phyloP scores from a whole-genome alignment of 1,284 basidiomycete genomes.

The Cutaneotrichosporon mucoides region DNA sequence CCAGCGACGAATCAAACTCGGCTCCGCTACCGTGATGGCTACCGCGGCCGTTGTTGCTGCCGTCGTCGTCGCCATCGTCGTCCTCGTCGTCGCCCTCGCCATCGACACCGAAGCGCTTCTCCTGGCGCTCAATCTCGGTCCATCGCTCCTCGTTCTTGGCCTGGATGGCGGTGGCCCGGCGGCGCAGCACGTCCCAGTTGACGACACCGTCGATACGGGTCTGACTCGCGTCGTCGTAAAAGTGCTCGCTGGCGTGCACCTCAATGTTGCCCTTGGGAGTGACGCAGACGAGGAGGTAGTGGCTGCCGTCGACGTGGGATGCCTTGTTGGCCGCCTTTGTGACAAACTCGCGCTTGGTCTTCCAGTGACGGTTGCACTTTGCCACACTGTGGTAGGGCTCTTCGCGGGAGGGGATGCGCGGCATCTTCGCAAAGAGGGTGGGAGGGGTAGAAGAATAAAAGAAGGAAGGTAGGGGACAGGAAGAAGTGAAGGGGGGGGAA shows the following conservation, averaged over 20 bases:
- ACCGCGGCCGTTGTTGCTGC: slow-evolving; percentile 23
- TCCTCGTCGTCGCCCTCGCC: slow-evolving; percentile 30
- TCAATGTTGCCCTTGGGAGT: slow-evolving; percentile 54
- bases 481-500: background rate
- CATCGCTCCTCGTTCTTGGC: slow-evolving; percentile 18
- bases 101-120: slow-evolving; percentile 32
- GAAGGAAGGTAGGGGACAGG: background rate
- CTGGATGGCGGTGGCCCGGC: slow-evolving; percentile 17
- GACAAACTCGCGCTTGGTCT: slow-evolving; percentile 55
- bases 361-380: slow-evolving; percentile 55
- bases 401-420: slow-evolving; percentile 54
- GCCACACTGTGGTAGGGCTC: slow-evolving; percentile 54
- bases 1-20: slow-evolving; percentile 12
- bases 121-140: slow-evolving; percentile 38
- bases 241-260: slow-evolving; percentile 52
- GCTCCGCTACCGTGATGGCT: slow-evolving; percentile 24
- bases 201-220: slow-evolving; percentile 29
- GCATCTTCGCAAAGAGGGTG: slow-evolving; percentile 39
- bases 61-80: slow-evolving; percentile 29
- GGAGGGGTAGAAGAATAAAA: background rate
- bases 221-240: slow-evolving; percentile 34
- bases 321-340: slow-evolving; percentile 53
- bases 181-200: slow-evolving; percentile 27
- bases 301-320: slow-evolving; percentile 54
- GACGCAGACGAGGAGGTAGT: slow-evolving; percentile 56